phyloP scores from a whole-genome alignment of 108 stramenopile species.

The Skeletonema menzelii region DNA sequence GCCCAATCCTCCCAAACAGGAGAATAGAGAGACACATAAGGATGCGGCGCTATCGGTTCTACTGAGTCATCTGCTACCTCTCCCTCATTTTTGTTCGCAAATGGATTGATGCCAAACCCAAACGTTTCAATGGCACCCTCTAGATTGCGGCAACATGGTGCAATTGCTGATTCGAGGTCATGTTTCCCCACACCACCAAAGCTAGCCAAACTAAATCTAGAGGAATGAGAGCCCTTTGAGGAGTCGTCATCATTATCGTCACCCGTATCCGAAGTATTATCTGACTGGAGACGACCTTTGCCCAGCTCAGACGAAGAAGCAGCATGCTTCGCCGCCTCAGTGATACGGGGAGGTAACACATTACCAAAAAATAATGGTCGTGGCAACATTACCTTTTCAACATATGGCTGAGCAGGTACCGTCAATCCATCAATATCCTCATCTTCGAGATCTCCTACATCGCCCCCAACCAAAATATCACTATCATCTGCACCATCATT shows the following conservation, averaged over 20 bases:
- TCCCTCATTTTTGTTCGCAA: slow-evolving; percentile 19
- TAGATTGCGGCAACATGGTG: slow-evolving; percentile 64
- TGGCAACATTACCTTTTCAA: slow-evolving; percentile 70
- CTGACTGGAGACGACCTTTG: background rate
- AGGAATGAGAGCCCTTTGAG: slow-evolving; percentile 21
- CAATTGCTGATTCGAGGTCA: slow-evolving; percentile 13
- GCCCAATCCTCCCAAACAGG: slow-evolving; percentile 62
- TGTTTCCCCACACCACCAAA: slow-evolving; percentile 14
- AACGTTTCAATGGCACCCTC: slow-evolving; percentile 72
- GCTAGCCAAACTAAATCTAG: slow-evolving; percentile 22
- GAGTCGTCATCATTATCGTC: slow-evolving; percentile 20
- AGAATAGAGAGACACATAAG: slow-evolving; percentile 56
- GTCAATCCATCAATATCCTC: slow-evolving; percentile 32
- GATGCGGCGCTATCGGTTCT: slow-evolving; percentile 22
- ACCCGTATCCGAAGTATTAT: background rate
- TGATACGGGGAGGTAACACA: slow-evolving; percentile 64
- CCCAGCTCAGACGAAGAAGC: slow-evolving; percentile 1
- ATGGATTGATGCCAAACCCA: slow-evolving; percentile 71
- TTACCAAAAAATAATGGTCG: slow-evolving; percentile 87
- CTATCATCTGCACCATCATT: slow-evolving; percentile 3
- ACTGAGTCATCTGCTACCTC: slow-evolving; percentile 1
- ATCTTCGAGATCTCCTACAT: slow-evolving; percentile 11
- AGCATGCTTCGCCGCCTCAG: slow-evolving; percentile 55
- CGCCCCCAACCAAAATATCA: slow-evolving; percentile 9
- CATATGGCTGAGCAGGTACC: slow-evolving; percentile 51